These are phyloP conservation scores for Tetracentron sinense DNA, from an alignment of 164 flowering plant species.

Conservation along the genomic window DNA sequence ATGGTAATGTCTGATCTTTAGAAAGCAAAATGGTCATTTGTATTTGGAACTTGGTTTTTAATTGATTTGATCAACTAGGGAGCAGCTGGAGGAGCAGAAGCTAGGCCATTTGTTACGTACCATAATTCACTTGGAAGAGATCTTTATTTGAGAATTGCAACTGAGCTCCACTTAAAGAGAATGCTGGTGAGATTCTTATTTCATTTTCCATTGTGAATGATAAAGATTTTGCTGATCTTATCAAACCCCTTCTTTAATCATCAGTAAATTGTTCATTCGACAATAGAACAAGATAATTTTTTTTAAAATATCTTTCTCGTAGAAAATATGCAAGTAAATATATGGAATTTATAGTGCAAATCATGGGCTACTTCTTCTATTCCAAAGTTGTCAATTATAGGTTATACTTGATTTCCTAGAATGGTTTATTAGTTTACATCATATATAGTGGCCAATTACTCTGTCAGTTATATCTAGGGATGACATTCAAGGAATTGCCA, in stretches of 20 bases:
- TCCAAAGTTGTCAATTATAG: too few relatives aligned
- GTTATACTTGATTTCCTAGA: background rate
- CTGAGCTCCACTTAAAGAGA: conserved; percentile 93
- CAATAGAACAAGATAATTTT: too few relatives aligned
- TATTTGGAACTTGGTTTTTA: conserved; percentile 18
- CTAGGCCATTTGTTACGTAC: conserved; percentile 89
- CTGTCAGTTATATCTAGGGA: background rate
- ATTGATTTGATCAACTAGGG: conserved; percentile 56
- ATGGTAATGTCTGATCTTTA: background rate
- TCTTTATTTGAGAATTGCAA: conserved; percentile 90
- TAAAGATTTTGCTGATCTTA: too few relatives aligned
- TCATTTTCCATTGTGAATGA: too few relatives aligned
- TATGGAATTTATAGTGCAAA: too few relatives aligned
- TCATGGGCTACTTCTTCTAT: too few relatives aligned
- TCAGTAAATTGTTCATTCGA: too few relatives aligned
- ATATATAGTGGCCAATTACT: background rate
- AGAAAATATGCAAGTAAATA: too few relatives aligned
- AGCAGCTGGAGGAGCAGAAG: conserved; percentile 99
- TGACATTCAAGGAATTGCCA: background rate
- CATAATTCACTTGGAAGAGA: conserved; percentile 93
- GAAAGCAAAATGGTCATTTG: background rate
- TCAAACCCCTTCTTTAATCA: too few relatives aligned
- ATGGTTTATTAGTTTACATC: background rate
- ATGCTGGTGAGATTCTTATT: conserved; percentile 91
- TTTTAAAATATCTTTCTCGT: too few relatives aligned